Evolutionary conservation across 495 filamentous ascomycete genomes (phyloP), one percentile per base, ranked within the genome.

Genomic region (Neurospora africana): DNA sequence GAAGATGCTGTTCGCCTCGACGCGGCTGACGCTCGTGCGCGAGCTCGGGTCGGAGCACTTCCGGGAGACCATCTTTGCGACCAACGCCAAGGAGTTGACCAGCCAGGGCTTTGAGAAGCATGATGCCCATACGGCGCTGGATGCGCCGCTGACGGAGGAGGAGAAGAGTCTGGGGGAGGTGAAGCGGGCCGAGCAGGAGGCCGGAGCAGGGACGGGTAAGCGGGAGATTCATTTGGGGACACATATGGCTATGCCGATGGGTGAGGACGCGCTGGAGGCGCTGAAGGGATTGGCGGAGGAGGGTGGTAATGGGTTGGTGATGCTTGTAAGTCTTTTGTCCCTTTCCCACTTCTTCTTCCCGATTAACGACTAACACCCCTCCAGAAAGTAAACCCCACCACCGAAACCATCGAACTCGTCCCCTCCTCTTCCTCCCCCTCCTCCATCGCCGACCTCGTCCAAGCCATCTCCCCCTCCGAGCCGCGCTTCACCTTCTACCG

Each of bases 1-100:
- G 75, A 99, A 99, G 87, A 98, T 94, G 86, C 88, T 99, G 69
- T 97, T 98, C 81, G 95, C 95, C 40, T 89, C 91, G 47, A 97
- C 95, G 21, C 88, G 94, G 44, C 84, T 94, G 70, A 94, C 93
- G 0, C 85, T 99, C 13, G 84, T 90, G 47, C 87, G 95, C 53
- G 95, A 97, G 82, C 86, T 99, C 19, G 95, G 95, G 67, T 89
- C 88, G 27, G 95, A 98, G 81, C 89, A 92, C 79, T 98, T 99
- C 82, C 80, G 87, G 44, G 90, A 91, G 72, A 90, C 88, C 44
- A 86, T 93, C 5, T 91, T 97, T 76, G 91, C 91, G 30, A 95
- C 92, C 2, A 90, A 85, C 5, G 87, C 92, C 75, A 86, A 89
- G 61, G 92, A 94, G 74, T 80, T 97, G 68, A 90, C 83, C 3